Conservation (phyloP, 1,139 yeast species). For the Pichia sp. region DNA sequence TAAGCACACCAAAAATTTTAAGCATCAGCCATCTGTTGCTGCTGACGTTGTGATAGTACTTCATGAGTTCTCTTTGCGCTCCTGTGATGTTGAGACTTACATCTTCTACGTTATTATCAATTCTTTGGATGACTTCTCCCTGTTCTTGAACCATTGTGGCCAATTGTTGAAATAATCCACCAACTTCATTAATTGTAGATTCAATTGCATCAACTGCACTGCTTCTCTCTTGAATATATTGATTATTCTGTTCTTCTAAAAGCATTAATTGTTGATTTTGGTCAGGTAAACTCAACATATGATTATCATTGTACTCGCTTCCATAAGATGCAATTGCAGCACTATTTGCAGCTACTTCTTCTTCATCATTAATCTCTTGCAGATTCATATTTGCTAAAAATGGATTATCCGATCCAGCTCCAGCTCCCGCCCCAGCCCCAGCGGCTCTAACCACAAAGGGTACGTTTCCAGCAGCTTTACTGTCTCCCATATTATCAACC, state of each 20-base stretch:
- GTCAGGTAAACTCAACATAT: slow-evolving; percentile 35
- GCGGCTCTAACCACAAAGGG: slow-evolving; percentile 26
- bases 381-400: slow-evolving; percentile 28
- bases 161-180: slow-evolving; percentile 86
- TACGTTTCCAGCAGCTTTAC: slow-evolving; percentile 3
- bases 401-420: slow-evolving; percentile 31
- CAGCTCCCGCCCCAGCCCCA: neutral
- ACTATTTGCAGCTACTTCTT: slow-evolving; percentile 20
- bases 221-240: slow-evolving; percentile 76
- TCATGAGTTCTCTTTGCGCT: slow-evolving; percentile 88
- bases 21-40: slow-evolving; percentile 90
- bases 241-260: slow-evolving; percentile 68
- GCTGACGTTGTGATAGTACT: slow-evolving; percentile 81
- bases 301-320: slow-evolving; percentile 24
- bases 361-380: neutral
- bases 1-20: slow-evolving; percentile 81
- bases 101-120: slow-evolving; percentile 93
- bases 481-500: neutral
- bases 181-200: slow-evolving; percentile 92
- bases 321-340: neutral
- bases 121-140: slow-evolving; percentile 91
- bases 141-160: slow-evolving; percentile 98
- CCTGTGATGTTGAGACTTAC: slow-evolving; percentile 83
- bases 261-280: slow-evolving; percentile 52
- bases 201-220: slow-evolving; percentile 94